These are phyloP conservation scores for Vaccinium macrocarpon DNA, from an alignment of 148 eudicot genomes.

Conservation along the genomic window DNA sequence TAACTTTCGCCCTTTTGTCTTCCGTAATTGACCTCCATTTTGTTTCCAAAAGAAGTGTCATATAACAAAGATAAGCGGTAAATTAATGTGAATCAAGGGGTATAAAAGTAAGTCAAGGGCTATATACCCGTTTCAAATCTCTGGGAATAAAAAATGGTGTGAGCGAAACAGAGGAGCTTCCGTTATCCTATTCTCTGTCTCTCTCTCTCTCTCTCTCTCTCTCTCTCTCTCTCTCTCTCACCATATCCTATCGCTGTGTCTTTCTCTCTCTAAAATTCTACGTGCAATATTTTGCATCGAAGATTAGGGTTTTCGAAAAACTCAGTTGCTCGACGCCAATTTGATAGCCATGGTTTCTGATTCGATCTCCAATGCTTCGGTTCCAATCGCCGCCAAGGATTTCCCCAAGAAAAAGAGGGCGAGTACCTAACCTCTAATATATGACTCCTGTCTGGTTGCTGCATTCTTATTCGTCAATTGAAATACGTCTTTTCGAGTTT, in stretches of 20 bases:
- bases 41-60: too few species aligned
- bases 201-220: too few species aligned
- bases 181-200: slow-evolving; percentile 41
- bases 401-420: slow-evolving; percentile 83
- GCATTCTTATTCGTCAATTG: background rate
- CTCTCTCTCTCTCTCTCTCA: too few species aligned
- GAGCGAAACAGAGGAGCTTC: slow-evolving; percentile 56
- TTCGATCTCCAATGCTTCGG: slow-evolving; percentile 63
- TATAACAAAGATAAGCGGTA: too few species aligned
- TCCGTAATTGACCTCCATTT: too few species aligned
- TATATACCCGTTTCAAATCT: slow-evolving; percentile 1
- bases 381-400: slow-evolving; percentile 62
- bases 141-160: background rate
- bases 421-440: slow-evolving; percentile 2
- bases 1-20: too few species aligned
- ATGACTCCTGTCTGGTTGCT: background rate
- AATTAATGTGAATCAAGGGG: background rate
- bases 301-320: slow-evolving; percentile 33
- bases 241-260: too few species aligned
- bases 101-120: background rate
- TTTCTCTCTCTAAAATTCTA: slow-evolving; percentile 9
- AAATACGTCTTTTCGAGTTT: background rate
- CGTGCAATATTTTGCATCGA: slow-evolving; percentile 14
- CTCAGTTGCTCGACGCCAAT: background rate
- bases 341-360: slow-evolving; percentile 54